These are phyloP conservation scores for Wickerhamiella bombiphila DNA, from an alignment of 805 yeast species.

Conservation along the genomic window DNA sequence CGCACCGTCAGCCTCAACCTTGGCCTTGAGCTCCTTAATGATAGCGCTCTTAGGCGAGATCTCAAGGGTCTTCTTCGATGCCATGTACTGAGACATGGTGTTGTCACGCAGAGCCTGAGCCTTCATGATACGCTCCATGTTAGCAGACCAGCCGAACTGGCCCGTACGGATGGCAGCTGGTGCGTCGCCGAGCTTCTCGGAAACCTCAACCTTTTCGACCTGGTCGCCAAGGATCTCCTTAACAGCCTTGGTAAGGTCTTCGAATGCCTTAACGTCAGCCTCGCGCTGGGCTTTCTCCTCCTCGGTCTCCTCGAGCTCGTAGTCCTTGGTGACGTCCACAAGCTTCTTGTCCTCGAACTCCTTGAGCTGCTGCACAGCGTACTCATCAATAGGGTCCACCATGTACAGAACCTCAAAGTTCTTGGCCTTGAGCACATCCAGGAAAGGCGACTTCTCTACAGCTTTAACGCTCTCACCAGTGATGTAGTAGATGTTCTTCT, in stretches of 20 bases:
- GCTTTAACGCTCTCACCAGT: slow-evolving; percentile 98
- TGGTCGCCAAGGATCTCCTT: slow-evolving; percentile 96
- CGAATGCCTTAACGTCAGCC: slow-evolving; percentile 80
- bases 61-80: slow-evolving; percentile 98
- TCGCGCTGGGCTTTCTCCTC: slow-evolving; percentile 95
- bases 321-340: slow-evolving; percentile 98
- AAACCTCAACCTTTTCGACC: slow-evolving; percentile 97
- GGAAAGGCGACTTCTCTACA: slow-evolving; percentile 97
- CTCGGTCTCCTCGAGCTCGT: slow-evolving; percentile 88
- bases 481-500: slow-evolving; percentile 97
- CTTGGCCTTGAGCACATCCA: slow-evolving; percentile 96
- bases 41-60: slow-evolving; percentile 94
- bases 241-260: slow-evolving; percentile 86
- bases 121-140: slow-evolving; percentile 99
- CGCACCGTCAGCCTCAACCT: slow-evolving; percentile 94
- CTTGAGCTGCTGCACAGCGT: slow-evolving; percentile 97
- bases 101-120: slow-evolving; percentile 99
- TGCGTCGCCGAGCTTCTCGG: slow-evolving; percentile 80
- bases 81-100: slow-evolving; percentile 98
- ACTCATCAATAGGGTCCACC: slow-evolving; percentile 99
- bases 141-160: slow-evolving; percentile 99
- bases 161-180: slow-evolving; percentile 99
- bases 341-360: slow-evolving; percentile 98
- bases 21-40: slow-evolving; percentile 87
- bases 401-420: slow-evolving; percentile 95